Evolutionary conservation across 768 basidiomycete species (phyloP).

Genomic region (Lanmaoa rubissima): DNA sequence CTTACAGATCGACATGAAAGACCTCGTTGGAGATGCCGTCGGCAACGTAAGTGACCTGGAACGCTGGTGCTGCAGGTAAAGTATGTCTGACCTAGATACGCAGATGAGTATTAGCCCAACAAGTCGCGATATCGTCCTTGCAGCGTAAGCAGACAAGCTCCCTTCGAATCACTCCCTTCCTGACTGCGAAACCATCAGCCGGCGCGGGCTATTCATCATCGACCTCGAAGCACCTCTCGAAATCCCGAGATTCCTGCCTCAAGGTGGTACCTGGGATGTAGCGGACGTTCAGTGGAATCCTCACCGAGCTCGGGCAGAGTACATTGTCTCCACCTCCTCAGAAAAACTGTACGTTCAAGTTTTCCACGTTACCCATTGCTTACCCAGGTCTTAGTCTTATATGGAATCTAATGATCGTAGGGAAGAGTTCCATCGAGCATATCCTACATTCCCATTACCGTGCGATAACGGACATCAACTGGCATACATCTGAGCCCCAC

Average conservation of each 20-base stretch:
- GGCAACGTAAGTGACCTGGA: conserved; percentile 60
- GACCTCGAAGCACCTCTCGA: conserved; percentile 87
- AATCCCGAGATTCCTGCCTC: conserved; percentile 90
- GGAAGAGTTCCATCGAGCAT: conserved; percentile 79
- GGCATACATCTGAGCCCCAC: conserved; percentile 86
- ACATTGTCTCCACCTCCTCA: conserved; percentile 84
- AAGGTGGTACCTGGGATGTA: conserved; percentile 96
- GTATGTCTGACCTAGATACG: conserved; percentile 2
- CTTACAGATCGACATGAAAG: conserved; percentile 78
- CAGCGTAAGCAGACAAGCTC: conserved; percentile 54
- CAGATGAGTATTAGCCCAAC: conserved; percentile 93
- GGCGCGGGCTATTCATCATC: conserved; percentile 92
- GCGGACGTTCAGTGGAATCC: conserved; percentile 94
- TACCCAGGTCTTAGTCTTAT: conserved; percentile 55
- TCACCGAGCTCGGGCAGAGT: conserved; percentile 69
- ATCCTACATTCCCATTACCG: conserved; percentile 88
- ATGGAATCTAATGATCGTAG: conserved; percentile 83
- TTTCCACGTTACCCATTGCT: not conserved
- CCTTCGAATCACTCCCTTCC: not conserved
- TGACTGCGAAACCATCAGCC: conserved; percentile 36
- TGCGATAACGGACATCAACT: conserved; percentile 97
- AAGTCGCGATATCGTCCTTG: conserved; percentile 85
- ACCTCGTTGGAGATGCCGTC: conserved; percentile 75
- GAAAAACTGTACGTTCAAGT: conserved; percentile 71
- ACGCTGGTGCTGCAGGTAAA: not conserved